Base-by-base conservation (phyloP, 2,329 filamentous ascomycete species). In the Xylariaceae sp. region DNA sequence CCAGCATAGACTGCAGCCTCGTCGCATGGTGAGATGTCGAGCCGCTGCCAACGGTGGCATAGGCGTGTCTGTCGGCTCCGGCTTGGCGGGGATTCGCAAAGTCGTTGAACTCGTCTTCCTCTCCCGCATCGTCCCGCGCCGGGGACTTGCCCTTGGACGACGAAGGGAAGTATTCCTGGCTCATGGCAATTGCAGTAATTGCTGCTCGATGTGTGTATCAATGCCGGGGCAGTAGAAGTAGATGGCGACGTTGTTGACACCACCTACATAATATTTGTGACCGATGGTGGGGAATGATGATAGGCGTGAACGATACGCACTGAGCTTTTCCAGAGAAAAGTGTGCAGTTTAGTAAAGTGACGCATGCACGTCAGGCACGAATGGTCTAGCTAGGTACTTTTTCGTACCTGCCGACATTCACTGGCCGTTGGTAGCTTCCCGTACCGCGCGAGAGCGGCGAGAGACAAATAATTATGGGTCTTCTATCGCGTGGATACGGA, bases 1-100 rank as follows among this genome's bases (percentile, higher is more conserved):
- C 90, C 57, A 97, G 79, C 67, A 95, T 83, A 15, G 87, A 85
- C 74, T 94, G 90, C 45, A 97, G 80, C 57, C 87, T 87, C 35
- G 88, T 84, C 44, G 91, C 92, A 72, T 90, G 90, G 70, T 91
- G 86, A 17, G 92, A 92, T 18, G 88, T 86, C 57, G 87, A 86
- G 56, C 92, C 92, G 65, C 82, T 86, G 59, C 93, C 93, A 54
- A 97, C 90, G 4, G 90, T 95, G 87, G 96, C 90, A 75, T 92
- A 97, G 60, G 85, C 81, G 54, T 88, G 88, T 62, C 70, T 70
- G 59, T 66, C 71, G 53, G 70, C 66, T 58, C 71, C 63, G 15
- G 72, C 58, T 6, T 69, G 59, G 61, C 71, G 62, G 53, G 53
- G 63, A 56, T 70, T 53, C 64, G 58, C 70, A 10, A 37, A 17